These are phyloP conservation scores for Hapsidospora chrysogenum DNA, from an alignment of 495 filamentous ascomycete genomes.

Conservation along the genomic window DNA sequence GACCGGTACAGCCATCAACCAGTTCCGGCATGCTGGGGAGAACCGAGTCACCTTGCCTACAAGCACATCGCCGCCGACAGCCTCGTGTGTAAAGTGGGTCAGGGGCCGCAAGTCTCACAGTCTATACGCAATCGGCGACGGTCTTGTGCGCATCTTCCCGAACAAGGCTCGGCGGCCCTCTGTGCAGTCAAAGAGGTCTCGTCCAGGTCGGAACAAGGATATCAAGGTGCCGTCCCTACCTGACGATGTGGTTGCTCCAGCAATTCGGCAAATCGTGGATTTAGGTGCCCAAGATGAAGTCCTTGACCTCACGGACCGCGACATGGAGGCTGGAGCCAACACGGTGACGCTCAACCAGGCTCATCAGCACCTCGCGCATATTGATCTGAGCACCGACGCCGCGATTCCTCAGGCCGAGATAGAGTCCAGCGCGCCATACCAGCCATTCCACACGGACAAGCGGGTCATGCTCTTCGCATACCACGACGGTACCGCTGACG, in stretches of 20 bases:
- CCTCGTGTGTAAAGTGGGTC: conserved; percentile 41
- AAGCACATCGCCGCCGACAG: conserved; percentile 21
- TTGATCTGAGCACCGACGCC: conserved; percentile 23
- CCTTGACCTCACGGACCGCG: conserved; percentile 26
- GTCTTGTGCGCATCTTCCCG: conserved; percentile 49
- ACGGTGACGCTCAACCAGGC: conserved; percentile 22
- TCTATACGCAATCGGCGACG: conserved; percentile 39
- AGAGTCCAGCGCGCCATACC: conserved; percentile 79
- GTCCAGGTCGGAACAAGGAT: conserved; percentile 44
- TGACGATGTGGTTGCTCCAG: conserved; percentile 25
- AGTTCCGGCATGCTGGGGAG: conserved; percentile 67
- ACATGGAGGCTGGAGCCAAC: conserved; percentile 23
- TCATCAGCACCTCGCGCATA: conserved; percentile 9
- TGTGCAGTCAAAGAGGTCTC: too few relatives aligned
- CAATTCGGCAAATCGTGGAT: conserved; percentile 25
- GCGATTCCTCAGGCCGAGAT: conserved; percentile 80
- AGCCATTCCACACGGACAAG: conserved; percentile 78
- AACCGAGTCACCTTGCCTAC: conserved; percentile 63
- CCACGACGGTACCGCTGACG: too few relatives aligned
- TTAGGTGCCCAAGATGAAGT: conserved; percentile 16
- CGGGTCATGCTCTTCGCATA: conserved; percentile 50
- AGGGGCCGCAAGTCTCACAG: conserved; percentile 32
- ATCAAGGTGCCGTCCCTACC: conserved; percentile 44
- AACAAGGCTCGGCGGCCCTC: conserved; percentile 31
- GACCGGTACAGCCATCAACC: conserved; percentile 60